A percentile compares a stretch with the other conserved stretches of the same genome.
Conservation (phyloP, 1,284 basidiomycete genomes). For the Tilletia setariae region DNA sequence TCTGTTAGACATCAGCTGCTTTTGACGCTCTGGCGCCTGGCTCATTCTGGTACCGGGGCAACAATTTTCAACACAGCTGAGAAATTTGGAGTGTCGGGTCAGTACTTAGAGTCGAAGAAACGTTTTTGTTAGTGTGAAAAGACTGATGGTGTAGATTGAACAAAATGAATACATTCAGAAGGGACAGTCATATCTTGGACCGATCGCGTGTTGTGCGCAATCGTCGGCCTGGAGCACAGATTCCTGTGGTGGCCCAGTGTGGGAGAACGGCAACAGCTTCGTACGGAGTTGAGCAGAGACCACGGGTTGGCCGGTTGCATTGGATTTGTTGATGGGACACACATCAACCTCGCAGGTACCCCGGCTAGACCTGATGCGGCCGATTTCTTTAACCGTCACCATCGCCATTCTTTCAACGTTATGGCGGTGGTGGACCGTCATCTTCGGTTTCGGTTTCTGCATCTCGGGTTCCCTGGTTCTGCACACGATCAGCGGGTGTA, state of each 20-base stretch:
- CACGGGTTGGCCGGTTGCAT: slow-evolving; percentile 4
- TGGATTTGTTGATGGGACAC: not conserved
- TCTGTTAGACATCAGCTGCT: not conserved
- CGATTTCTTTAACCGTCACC: not conserved
- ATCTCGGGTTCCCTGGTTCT: not conserved
- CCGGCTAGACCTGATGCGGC: not conserved
- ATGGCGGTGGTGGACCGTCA: not conserved
- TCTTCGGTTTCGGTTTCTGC: not conserved
- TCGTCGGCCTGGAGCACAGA: not conserved
- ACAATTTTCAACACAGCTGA: not conserved
- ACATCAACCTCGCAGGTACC: not conserved
- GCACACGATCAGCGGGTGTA: not conserved
- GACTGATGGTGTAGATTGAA: no score
- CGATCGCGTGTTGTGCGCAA: not conserved
- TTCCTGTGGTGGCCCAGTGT: not conserved
- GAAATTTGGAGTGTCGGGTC: slow-evolving; percentile 1
- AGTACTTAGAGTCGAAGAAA: no score
- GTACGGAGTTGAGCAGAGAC: not conserved
- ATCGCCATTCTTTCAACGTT: slow-evolving; percentile 3
- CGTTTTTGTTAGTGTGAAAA: not conserved
- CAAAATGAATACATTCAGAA: no score
- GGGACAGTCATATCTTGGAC: not conserved
- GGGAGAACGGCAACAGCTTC: not conserved
- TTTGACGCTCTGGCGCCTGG: not conserved
- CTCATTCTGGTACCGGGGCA: not conserved